Conservation (phyloP, 768 basidiomycete genomes). For the Russula olivacea region DNA sequence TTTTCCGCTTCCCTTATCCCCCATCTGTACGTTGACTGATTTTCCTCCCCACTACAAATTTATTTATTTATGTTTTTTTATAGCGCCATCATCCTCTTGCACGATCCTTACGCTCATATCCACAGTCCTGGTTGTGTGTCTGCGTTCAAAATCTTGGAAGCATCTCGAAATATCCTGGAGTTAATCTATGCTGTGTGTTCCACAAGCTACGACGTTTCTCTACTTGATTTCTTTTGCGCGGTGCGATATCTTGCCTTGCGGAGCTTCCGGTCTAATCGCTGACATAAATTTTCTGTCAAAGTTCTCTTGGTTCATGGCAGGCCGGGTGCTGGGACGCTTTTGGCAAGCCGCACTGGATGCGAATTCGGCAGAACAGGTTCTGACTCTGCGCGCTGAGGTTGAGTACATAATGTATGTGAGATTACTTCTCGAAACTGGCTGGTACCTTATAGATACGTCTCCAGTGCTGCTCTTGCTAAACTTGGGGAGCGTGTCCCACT, state of each 20-base stretch:
- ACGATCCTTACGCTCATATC: slow-evolving; percentile 70
- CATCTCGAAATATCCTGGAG: slow-evolving; percentile 61
- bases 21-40: slow-evolving; percentile 29
- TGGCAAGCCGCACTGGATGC: slow-evolving; percentile 56
- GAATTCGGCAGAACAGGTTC: slow-evolving; percentile 50
- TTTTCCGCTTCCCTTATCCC: slow-evolving; percentile 28
- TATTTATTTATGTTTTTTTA: background rate
- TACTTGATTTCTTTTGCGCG: slow-evolving; percentile 64
- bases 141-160: slow-evolving; percentile 59
- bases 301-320: slow-evolving; percentile 68
- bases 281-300: slow-evolving; percentile 29
- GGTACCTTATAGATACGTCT: background rate
- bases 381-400: slow-evolving; percentile 55
- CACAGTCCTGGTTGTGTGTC: slow-evolving; percentile 55
- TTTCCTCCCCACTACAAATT: slow-evolving; percentile 33
- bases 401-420: slow-evolving; percentile 58
- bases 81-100: slow-evolving; percentile 64
- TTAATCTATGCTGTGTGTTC: slow-evolving; percentile 60
- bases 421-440: background rate
- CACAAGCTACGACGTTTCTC: slow-evolving; percentile 66
- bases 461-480: slow-evolving; percentile 51
- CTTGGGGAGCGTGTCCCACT: slow-evolving; percentile 65
- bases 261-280: slow-evolving; percentile 5
- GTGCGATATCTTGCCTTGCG: slow-evolving; percentile 36
- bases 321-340: slow-evolving; percentile 61